These are phyloP conservation scores for Rosa rugosa DNA, from an alignment of 306 rosid species.

Conservation along the genomic window DNA sequence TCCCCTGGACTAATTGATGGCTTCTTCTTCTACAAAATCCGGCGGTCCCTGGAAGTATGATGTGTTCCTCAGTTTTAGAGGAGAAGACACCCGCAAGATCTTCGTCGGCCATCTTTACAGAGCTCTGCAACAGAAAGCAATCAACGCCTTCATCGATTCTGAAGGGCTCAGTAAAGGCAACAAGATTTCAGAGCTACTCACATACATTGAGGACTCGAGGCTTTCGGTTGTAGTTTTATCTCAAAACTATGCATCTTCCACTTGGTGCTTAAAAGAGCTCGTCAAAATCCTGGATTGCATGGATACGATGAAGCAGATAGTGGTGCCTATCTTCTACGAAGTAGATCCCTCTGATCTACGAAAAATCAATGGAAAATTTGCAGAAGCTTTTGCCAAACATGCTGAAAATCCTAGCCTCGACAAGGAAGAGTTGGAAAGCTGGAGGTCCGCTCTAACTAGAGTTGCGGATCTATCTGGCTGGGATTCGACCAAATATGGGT, in stretches of 20 bases:
- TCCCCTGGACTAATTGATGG: too few species aligned
- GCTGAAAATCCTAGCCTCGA: background rate
- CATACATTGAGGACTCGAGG: background rate
- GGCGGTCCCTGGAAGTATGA: too few species aligned
- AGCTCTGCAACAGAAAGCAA: background rate
- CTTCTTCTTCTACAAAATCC: too few species aligned
- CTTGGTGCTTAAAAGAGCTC: conserved; percentile 12
- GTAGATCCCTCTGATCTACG: background rate
- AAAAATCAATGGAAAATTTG: background rate
- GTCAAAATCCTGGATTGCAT: background rate
- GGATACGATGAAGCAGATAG: background rate
- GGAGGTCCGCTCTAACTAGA: too few species aligned
- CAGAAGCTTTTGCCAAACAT: background rate
- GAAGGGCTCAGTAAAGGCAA: background rate
- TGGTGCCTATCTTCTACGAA: conserved; percentile 9
- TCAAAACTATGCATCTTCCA: conserved; percentile 2
- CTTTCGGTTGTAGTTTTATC: background rate
- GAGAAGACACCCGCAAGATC: background rate
- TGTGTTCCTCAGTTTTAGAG: too few species aligned
- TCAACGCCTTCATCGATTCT: background rate
- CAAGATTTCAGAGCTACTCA: background rate
- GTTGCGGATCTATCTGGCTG: background rate
- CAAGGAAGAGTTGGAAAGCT: background rate
- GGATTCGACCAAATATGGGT: background rate
- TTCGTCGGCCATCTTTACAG: background rate